These are phyloP conservation scores for Penicillium sp. DNA, from an alignment of 2,329 filamentous ascomycete genomes.

Conservation along the genomic window DNA sequence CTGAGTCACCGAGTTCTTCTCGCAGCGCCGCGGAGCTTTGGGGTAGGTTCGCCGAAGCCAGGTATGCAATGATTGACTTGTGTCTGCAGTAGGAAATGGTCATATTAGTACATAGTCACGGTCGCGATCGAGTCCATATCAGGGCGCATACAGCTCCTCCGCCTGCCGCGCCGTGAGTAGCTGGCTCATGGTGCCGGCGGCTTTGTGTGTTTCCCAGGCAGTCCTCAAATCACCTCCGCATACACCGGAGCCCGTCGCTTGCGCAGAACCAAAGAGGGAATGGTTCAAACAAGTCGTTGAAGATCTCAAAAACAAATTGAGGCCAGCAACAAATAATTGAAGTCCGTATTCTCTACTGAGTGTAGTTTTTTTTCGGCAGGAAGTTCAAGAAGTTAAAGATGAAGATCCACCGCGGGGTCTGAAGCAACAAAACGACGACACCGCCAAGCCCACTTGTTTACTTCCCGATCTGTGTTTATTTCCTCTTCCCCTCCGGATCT, in stretches of 20 bases:
- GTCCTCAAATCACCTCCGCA: constrained; percentile 19
- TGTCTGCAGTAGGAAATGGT: constrained; percentile 58
- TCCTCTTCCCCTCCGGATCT: constrained; percentile 6
- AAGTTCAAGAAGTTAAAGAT: background rate
- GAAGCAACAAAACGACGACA: constrained; percentile 24
- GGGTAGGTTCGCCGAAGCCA: constrained; percentile 70
- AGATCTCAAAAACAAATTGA: constrained; percentile 1
- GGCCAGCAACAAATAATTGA: background rate
- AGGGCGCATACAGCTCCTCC: constrained; percentile 74
- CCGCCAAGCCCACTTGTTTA: constrained; percentile 29
- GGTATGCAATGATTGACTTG: constrained; percentile 90
- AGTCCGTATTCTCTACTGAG: background rate
- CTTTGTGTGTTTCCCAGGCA: constrained; percentile 20
- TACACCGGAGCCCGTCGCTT: constrained; percentile 14
- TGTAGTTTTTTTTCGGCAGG: background rate
- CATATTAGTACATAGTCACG: constrained; percentile 8
- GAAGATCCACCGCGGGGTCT: constrained; percentile 26
- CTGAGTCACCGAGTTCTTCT: constrained; percentile 70
- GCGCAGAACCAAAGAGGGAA: background rate
- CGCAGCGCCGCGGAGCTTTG: constrained; percentile 71
- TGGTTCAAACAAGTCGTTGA: background rate
- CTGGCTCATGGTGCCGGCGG: constrained; percentile 62
- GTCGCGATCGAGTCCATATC: background rate
- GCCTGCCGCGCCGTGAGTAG: constrained; percentile 78
- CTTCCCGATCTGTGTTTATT: constrained; percentile 25